phyloP scores from a whole-genome alignment of 768 basidiomycete species.

The Lactarius indigo region DNA sequence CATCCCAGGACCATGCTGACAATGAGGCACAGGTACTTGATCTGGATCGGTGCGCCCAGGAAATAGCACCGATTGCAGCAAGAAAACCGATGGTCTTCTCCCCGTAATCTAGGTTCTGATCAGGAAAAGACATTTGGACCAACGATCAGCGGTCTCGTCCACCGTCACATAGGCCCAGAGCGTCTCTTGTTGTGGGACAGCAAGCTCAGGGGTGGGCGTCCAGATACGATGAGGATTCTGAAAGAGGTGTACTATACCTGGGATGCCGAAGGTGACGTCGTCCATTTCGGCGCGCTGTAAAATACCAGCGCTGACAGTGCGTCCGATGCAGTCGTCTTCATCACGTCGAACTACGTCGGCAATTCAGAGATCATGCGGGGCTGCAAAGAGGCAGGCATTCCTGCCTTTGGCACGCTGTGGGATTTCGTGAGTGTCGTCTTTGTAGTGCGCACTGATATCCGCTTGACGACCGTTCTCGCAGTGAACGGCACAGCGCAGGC shows the following conservation, averaged over 20 bases:
- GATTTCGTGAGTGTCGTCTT: constrained; percentile 20
- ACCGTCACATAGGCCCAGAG: constrained; percentile 38
- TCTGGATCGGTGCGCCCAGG: constrained; percentile 36
- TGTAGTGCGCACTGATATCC: not conserved
- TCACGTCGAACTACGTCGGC: constrained; percentile 41
- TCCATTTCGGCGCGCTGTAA: too few relatives aligned
- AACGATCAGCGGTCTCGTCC: constrained; percentile 40
- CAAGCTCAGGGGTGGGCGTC: constrained; percentile 38
- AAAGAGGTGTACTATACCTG: constrained; percentile 37
- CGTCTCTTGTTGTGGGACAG: constrained; percentile 42
- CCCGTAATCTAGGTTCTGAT: constrained; percentile 34
- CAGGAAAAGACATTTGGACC: constrained; percentile 45
- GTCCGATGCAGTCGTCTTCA: constrained; percentile 36
- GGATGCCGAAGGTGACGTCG: constrained; percentile 34
- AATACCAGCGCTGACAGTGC: not conserved
- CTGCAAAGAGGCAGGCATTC: constrained; percentile 36
- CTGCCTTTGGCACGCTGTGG: constrained; percentile 36
- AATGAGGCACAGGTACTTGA: constrained; percentile 34
- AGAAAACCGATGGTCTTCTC: not conserved
- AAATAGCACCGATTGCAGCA: not conserved
- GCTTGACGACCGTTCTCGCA: constrained; percentile 2
- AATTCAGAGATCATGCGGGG: constrained; percentile 43
- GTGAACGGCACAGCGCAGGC: constrained; percentile 7
- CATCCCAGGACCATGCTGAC: not conserved
- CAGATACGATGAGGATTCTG: constrained; percentile 38